Base-by-base conservation (phyloP, 2,329 filamentous ascomycete genomes). In the Cladorrhinum sp. region DNA sequence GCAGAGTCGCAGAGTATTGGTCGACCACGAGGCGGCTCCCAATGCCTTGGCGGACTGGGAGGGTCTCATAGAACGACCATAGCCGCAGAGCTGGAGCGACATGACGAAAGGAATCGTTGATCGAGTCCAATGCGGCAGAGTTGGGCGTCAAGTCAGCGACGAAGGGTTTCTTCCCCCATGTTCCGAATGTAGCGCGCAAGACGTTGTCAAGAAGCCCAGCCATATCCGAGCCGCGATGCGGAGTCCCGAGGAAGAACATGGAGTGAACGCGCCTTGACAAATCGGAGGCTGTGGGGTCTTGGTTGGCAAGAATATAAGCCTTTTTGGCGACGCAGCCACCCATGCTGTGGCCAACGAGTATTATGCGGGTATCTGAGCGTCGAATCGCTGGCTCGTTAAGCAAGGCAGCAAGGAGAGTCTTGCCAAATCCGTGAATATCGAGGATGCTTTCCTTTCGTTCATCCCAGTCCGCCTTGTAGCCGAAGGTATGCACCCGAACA, bases 41-140 rank as follows among this genome's bases (percentile, higher is more conserved):
- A 28, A 67, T 28, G 33, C 68, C 71, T 20, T 46, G 14, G 9
- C 57, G 50, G 16, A 69, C 67, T 18, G 67, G 67, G 20, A 73
- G 62, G 0, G 76, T 79, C 62, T 82, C 80, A 64, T 79, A 80
- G 64, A 81, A 82, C 0, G 78, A 81, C 66, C 73, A 72, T 3
- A 81, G 67, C 1, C 71, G 64, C 1, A 80, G 62, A 18, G 70
- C 67, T 2, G 68, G 63, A 0, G 73, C 72, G 61, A 74, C 66
- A 53, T 79, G 73, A 0, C 75, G 74, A 62, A 82, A 82, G 28
- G 73, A 66, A 2, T 80, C 76, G 64, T 82, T 81, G 58, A 81
- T 73, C 2, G 72, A 67, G 50, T 72, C 64, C 8, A 80, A 56
- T 0, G 71, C 62, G 3, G 62, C 59, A 3, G 78, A 77, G 55